Evolutionary conservation across 805 yeast genomes (phyloP), one percentile per base, ranked within the genome.

Genomic region (Aciculoconidium aculeatum): DNA sequence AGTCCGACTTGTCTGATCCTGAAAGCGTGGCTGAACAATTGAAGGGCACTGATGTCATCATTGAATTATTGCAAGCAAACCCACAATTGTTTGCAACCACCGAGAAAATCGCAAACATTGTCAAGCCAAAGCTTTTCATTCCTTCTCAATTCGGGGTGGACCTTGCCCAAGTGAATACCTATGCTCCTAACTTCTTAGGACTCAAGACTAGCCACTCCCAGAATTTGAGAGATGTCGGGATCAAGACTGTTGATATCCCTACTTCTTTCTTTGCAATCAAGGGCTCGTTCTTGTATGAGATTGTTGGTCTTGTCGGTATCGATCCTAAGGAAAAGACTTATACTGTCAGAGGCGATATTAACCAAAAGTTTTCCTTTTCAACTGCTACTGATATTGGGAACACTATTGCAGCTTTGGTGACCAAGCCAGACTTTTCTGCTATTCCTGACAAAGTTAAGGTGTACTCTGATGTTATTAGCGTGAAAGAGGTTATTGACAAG

Each of bases 111-210:
- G 65, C 66, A 3, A 45, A 48, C 7, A 51, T 44, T 17, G 61
- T 58, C 28, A 65, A 67, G 38, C 72, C 75, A 28, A 67, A 68
- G 44, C 45, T 73, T 18, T 76, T 63, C 53, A 66, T 75, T 39
- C 80, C 81, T 17, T 68, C 79, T 2, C 81, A 75, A 42, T 77
- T 70, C 41, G 86, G 84, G 22, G 42, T 59, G 13, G 75, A 73
- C 31, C 28, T 64, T 11, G 45, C 39, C 3, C 53, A 45, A 6
- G 47, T 48, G 12, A 41, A 41, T 4, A 34, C 40, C 12, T 21
- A 30, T 13, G 47, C 61, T 13, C 67, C 73, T 5, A 59, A 56
- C 1, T 53, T 69, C 32, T 42, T 53, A 17, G 42, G 26, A 2
- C 8, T 33, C 11, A 72, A 71, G 45, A 25, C 45, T 1, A 42